A percentile compares a stretch with the other conserved stretches of the same genome.
These are phyloP conservation scores for Immersiella caudata DNA, from an alignment of 495 filamentous ascomycete genomes.

Conservation along the genomic window DNA sequence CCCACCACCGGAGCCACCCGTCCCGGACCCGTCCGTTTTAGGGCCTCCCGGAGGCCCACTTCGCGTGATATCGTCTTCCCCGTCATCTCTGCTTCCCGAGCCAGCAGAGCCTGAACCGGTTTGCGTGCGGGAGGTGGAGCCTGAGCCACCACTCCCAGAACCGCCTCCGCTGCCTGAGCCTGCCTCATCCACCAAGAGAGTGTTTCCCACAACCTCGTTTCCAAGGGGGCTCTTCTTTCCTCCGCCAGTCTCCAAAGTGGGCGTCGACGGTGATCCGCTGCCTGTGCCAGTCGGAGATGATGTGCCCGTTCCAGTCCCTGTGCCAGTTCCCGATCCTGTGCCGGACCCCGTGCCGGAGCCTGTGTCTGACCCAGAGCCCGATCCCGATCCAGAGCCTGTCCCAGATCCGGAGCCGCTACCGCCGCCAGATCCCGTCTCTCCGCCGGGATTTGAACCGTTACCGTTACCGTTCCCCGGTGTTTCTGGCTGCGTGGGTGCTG, in stretches of 20 bases:
- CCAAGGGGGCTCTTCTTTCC: neutral
- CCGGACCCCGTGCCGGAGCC: slow-evolving; percentile 9
- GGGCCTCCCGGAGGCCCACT: neutral
- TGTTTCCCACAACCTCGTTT: slow-evolving; percentile 13
- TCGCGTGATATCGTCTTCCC: neutral
- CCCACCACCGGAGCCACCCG: neutral
- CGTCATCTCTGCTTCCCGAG: neutral
- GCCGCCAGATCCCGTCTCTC: slow-evolving; percentile 14
- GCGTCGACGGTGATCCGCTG: neutral
- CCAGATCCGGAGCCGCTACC: slow-evolving; percentile 18
- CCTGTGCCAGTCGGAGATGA: neutral
- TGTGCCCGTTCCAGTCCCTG: neutral
- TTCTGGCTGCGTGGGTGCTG: neutral
- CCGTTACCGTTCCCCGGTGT: neutral
- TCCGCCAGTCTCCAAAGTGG: neutral
- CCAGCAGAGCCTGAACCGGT: neutral
- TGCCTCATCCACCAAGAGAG: neutral
- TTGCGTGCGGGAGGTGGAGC: slow-evolving; percentile 2
- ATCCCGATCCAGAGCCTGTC: slow-evolving; percentile 13
- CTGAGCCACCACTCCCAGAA: neutral
- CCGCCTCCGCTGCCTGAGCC: slow-evolving; percentile 3
- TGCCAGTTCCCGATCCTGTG: slow-evolving; percentile 9
- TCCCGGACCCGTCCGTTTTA: neutral
- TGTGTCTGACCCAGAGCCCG: neutral
- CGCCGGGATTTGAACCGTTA: too few species aligned